phyloP scores from a whole-genome alignment of 78 protist species.

The Polysphondylium violaceum region DNA sequence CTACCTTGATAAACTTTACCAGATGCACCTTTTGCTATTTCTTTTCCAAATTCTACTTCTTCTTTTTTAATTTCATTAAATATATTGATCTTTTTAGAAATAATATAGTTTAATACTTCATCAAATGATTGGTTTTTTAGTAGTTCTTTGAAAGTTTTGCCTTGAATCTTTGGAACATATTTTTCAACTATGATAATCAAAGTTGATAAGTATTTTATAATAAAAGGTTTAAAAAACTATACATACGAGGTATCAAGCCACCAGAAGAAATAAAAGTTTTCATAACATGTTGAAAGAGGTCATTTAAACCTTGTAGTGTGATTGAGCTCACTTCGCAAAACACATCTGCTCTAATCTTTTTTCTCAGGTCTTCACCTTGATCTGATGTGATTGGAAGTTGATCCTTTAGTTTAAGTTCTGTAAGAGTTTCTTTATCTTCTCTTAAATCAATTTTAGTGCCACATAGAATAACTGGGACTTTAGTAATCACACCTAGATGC shows the following conservation, averaged over 20 bases:
- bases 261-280: too few relatives aligned
- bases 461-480: constrained; percentile 92
- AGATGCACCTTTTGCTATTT: constrained; percentile 77
- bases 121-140: constrained; percentile 48
- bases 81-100: constrained; percentile 36
- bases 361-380: constrained; percentile 76
- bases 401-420: not conserved
- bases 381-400: constrained; percentile 30
- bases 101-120: constrained; percentile 40
- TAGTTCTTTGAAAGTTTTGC: constrained; percentile 50
- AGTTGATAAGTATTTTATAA: too few relatives aligned
- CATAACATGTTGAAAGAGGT: constrained; percentile 97
- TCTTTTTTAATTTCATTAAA: constrained; percentile 50
- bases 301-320: constrained; percentile 91
- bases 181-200: too few relatives aligned
- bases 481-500: too few relatives aligned
- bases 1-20: constrained; percentile 73
- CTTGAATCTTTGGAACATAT: constrained; percentile 52
- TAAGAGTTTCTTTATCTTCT: not conserved
- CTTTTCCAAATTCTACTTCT: constrained; percentile 30
- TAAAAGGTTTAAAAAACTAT: too few relatives aligned
- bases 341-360: constrained; percentile 85
- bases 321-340: constrained; percentile 96
- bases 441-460: constrained; percentile 91
- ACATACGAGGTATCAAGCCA: too few relatives aligned